Evolutionary conservation across 2,329 filamentous ascomycete species (phyloP).

Genomic region (Cryphonectria nitschkei): DNA sequence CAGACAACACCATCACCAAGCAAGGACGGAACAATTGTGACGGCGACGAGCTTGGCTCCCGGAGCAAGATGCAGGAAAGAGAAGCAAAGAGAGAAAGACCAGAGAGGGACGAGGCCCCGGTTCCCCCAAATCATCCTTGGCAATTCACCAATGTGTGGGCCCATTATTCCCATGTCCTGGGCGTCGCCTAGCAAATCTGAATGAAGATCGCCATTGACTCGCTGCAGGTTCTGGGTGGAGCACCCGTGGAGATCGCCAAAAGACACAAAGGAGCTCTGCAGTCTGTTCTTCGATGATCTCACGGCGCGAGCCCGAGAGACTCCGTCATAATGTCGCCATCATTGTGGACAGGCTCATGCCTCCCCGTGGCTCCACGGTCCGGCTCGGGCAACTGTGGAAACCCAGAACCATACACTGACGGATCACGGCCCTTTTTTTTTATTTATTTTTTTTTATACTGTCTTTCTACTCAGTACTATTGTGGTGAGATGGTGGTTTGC

Average conservation of each 20-base stretch:
- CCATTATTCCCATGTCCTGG: neutral
- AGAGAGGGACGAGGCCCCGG: neutral
- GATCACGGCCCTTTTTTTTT: neutral
- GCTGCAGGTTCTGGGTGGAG: constrained; percentile 1
- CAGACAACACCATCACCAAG: neutral
- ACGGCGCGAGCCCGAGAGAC: constrained; percentile 9
- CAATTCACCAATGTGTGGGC: neutral
- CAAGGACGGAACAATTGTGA: neutral
- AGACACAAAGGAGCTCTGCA: neutral
- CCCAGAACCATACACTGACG: neutral
- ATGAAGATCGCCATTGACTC: constrained; percentile 4
- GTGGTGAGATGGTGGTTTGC: neutral
- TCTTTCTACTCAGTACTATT: neutral
- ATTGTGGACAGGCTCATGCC: constrained; percentile 6
- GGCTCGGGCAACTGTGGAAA: neutral
- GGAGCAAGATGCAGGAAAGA: neutral
- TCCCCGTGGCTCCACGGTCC: neutral
- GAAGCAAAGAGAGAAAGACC: neutral
- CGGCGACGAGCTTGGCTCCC: neutral
- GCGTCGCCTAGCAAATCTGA: neutral
- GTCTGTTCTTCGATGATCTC: constrained; percentile 18
- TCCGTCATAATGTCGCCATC: constrained; percentile 25
- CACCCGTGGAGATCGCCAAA: neutral
- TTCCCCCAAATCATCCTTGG: neutral
- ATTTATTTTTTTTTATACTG: too few species aligned